Base-by-base conservation (phyloP, 306 rosid species). In the Crataegus laevigata region DNA sequence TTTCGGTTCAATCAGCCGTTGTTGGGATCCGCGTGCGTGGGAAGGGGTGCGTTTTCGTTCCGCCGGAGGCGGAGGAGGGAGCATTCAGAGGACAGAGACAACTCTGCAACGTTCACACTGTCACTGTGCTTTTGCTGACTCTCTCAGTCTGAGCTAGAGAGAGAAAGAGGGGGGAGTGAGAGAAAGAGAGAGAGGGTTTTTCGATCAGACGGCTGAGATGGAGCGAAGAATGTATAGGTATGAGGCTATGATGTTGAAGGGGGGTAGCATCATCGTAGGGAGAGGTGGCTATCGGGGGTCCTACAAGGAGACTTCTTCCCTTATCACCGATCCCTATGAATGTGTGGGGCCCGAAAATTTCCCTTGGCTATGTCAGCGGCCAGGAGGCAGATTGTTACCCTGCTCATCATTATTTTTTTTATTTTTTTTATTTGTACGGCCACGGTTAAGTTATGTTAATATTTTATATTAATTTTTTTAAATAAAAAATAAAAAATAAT, bases 281-380 rank as follows among this genome's bases (percentile, higher is more conserved):
- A 40, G 77, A 51, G 59, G 50, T 45, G 64, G 52, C 62, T n/a
- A 9, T 2, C 0, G 73, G 59, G 83, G 88, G 88, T 17, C 91
- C 87, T 76, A 58, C 25, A 17, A 0, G 69, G 12, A 68, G 86
- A 78, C 86, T 87, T 79, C 59, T 82, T 76, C 83, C 77, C n/a
- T 17, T 29, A 11, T 77, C 84, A 47, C 87, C 88, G 85, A 93
- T 92, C 96, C 97, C 92, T 0, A 89, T 3, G 82, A 6, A 0
- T 24, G 55, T 15, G 80, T 76, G 86, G 68, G 82, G 40, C 78
- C 79, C 57, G 47, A 5, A 6, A 36, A 5, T 55, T 25, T 66
- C 82, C 11, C 26, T 3, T 55, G 21, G 8, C 11, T 42, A 78
- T 81, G 81, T 82, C 79, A 80, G 82, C 51, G 22, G 52, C 24